Conservation (phyloP, 208 protist species). For the Leishmania gerbilli region DNA sequence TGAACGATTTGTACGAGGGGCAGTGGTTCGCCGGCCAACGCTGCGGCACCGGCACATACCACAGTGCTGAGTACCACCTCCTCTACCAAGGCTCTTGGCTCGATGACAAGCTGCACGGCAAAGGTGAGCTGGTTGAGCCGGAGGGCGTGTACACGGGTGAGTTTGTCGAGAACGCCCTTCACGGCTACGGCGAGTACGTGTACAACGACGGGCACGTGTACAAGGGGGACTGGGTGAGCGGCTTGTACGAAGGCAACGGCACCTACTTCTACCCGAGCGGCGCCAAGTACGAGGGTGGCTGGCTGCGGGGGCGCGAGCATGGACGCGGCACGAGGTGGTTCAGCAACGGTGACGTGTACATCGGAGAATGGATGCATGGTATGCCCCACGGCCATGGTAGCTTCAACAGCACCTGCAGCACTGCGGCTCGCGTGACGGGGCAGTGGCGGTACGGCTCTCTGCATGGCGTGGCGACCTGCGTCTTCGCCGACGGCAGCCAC, state of each 20-base stretch:
- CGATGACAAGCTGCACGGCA: constrained; percentile 81
- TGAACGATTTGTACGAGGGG: constrained; percentile 86
- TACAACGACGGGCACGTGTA: constrained; percentile 91
- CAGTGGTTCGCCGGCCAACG: constrained; percentile 85
- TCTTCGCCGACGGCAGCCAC: constrained; percentile 64
- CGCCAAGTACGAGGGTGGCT: constrained; percentile 78
- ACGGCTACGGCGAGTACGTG: constrained; percentile 89
- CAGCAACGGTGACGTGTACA: constrained; percentile 81
- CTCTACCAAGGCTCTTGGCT: constrained; percentile 88
- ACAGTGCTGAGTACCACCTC: constrained; percentile 49
- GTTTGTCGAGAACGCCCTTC: constrained; percentile 71
- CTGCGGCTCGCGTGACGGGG: constrained; percentile 60
- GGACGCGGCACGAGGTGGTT: constrained; percentile 78
- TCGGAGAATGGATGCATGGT: constrained; percentile 71
- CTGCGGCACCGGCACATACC: constrained; percentile 69
- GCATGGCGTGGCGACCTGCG: constrained; percentile 62
- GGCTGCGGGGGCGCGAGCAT: constrained; percentile 65
- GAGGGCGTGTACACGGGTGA: constrained; percentile 79
- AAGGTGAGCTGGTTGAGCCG: constrained; percentile 81
- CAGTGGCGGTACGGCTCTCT: constrained; percentile 72
- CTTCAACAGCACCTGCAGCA: constrained; percentile 57
- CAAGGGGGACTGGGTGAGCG: constrained; percentile 84
- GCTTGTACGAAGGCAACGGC: constrained; percentile 76
- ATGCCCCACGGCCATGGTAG: constrained; percentile 74
- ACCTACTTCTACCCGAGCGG: constrained; percentile 74